Conservation (phyloP, 2,329 filamentous ascomycete species). For the Colletotrichum sp. region DNA sequence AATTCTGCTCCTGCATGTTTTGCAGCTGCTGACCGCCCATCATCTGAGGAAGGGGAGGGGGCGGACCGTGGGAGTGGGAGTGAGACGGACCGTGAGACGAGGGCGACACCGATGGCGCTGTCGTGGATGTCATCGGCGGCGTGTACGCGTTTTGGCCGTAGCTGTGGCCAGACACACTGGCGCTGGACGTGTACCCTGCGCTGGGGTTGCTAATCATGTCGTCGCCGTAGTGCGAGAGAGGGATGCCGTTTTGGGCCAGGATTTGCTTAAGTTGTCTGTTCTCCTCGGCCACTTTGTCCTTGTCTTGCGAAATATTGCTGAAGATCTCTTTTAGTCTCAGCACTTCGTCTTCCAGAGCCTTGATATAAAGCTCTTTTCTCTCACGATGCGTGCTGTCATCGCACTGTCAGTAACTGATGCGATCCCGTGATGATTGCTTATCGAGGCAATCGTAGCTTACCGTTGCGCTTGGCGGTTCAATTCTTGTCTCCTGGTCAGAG, state of each 20-base stretch:
- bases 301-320: conserved; percentile 75
- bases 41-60: conserved; percentile 24
- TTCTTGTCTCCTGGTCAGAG: conserved; percentile 89
- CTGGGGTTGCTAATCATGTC: conserved; percentile 52
- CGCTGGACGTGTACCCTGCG: conserved; percentile 53
- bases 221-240: conserved; percentile 38
- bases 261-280: conserved; percentile 74
- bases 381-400: conserved; percentile 87
- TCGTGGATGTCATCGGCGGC: conserved; percentile 51
- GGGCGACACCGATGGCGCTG: conserved; percentile 43
- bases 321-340: conserved; percentile 87
- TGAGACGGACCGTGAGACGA: conserved; percentile 28
- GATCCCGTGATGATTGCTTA: background rate
- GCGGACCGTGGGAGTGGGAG: conserved; percentile 21
- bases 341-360: conserved; percentile 90
- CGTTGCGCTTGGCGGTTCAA: conserved; percentile 95
- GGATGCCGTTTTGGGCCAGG: conserved; percentile 58
- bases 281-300: conserved; percentile 77
- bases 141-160: conserved; percentile 57
- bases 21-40: conserved; percentile 36
- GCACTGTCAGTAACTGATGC: conserved; percentile 22
- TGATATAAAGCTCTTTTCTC: conserved; percentile 95
- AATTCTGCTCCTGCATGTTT: conserved; percentile 27
- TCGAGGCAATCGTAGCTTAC: conserved; percentile 51
- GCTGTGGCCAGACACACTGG: conserved; percentile 65